Base-by-base conservation (phyloP, 805 yeast species). In the Lachancea quebecensis region DNA sequence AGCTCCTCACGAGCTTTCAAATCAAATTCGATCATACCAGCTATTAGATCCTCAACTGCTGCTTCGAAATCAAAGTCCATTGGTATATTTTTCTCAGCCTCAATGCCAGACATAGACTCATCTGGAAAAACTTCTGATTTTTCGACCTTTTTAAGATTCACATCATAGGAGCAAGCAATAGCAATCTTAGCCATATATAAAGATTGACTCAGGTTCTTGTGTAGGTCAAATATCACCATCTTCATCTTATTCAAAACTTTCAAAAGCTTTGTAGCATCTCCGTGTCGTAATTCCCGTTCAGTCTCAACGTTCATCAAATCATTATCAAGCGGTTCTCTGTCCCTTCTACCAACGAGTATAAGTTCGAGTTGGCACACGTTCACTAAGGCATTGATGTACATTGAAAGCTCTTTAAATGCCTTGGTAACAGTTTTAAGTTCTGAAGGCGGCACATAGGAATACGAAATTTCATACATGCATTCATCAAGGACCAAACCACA, bases 341-440 rank as follows among this genome's bases (percentile, higher is more conserved):
- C 57, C 43, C 48, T 53, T 27, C 59, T 54, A 4, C 64, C 66
- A 4, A 70, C 47, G 10, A 70, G 49, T 1, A 72, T 59, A 35
- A 66, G 71, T 49, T 73, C 71, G 12, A 73, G 53, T 46, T 75
- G 78, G 39, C 77, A 73, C 0, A 78, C 72, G 45, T 74, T 75
- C 5, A 73, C 62, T 21, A 74, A 47, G 2, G 76, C 77, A 53
- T 64, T 68, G 1, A 68, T 52, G 38, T 62, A 65, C 32, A 65
- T 62, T 4, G 65, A 49, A 9, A 70, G 56, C 1, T 61, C 52
- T 27, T 60, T 59, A 15, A 73, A 53, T 12, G 56, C 52, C 10
- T 64, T 58, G 15, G 72, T 60, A 2, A 67, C 50, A 3, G 66
- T 60, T 36, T 66, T 63, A 28, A 74, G 50, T 36, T 68, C 69